A percentile compares a stretch with the other conserved stretches of the same genome.
Conservation (phyloP, 1,284 basidiomycete genomes). For the Pulchroboletus neoregius region DNA sequence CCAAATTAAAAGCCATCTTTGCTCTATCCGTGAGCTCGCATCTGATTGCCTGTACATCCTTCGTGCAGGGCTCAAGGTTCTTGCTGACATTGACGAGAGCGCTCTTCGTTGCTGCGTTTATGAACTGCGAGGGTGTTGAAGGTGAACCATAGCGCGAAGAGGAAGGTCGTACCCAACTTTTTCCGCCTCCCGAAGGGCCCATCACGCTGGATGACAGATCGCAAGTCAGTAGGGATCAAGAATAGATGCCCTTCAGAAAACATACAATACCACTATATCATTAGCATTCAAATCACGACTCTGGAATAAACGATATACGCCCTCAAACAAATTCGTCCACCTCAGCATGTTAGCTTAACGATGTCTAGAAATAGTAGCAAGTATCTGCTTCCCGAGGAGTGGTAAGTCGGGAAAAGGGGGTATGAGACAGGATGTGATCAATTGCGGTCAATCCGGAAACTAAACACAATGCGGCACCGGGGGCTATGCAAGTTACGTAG, state of each 20-base stretch:
- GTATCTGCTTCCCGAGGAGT: too few species aligned
- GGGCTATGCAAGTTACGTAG: too few species aligned
- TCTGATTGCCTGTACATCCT: conserved; percentile 6
- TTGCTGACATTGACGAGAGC: background rate
- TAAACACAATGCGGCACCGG: too few species aligned
- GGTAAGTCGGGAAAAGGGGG: too few species aligned
- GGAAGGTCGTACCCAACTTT: conserved; percentile 16
- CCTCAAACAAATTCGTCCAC: background rate
- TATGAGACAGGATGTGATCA: too few species aligned
- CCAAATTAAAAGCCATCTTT: background rate
- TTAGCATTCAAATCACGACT: conserved; percentile 6
- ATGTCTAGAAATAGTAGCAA: background rate
- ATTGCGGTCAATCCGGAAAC: too few species aligned
- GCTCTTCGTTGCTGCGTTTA: conserved; percentile 6
- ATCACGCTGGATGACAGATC: conserved; percentile 14
- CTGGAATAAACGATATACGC: background rate
- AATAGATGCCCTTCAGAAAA: background rate
- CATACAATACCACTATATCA: conserved; percentile 25
- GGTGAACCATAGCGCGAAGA: background rate
- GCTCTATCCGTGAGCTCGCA: conserved; percentile 11
- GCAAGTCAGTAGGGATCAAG: conserved; percentile 6
- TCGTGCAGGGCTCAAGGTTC: background rate
- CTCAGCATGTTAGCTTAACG: too few species aligned
- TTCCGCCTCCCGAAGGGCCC: conserved; percentile 21
- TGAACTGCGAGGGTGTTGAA: conserved; percentile 10